Base-by-base conservation (phyloP, 192 early-diverging fungal species). In the Phlyctochytrium planicorne region DNA sequence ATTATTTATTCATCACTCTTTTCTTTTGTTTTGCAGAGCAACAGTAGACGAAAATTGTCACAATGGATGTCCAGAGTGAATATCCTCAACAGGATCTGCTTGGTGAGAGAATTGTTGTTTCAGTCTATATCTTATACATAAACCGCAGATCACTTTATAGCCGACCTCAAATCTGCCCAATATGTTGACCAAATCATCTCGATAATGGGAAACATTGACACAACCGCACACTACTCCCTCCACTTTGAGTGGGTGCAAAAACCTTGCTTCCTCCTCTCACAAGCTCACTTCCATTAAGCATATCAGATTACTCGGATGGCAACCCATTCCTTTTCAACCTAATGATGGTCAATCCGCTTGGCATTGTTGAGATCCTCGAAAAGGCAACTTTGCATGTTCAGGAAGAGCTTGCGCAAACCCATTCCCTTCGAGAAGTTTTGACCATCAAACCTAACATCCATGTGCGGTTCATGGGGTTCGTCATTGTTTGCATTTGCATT, bases 381-480 rank as follows among this genome's bases (percentile, higher is more conserved):
- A 34, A 23, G 2, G 1, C 14, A 57, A 35, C 33, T 29, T 4
- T 52, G 4, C 59, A 63, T 47, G 14, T 69, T 17, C 36, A 24
- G 60, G 59, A 62, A 30, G 10, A 24, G 53, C 2, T 6, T 25
- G 3, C 16, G 30, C 23, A 73, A 20, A 3, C 20, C 25, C 62
- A 16, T 30, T 29, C 20, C 30, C 30, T 10, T 14, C 27, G 57
- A n/a, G 29, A 79, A 50, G 40, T 14, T 20, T 35, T 69, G 52
- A 63, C 56, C 2, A 65, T 71, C 17, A 81, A 82, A 30, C 36
- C 14, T 31, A 17, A 61, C 6, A 62, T 52, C 17, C 77, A 78
- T 61, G 71, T 78, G 17, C 73, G 77, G 34, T 61, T 78, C 36
- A 72, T 36, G 17, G 30, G 69, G 35, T 69, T 34, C 30, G 68